Percentiles rank a stretch among this genome's conserved stretches.
Evolutionary conservation across 2,329 filamentous ascomycete species (phyloP).

Genomic region (Purpureocillium takamizusanense): DNA sequence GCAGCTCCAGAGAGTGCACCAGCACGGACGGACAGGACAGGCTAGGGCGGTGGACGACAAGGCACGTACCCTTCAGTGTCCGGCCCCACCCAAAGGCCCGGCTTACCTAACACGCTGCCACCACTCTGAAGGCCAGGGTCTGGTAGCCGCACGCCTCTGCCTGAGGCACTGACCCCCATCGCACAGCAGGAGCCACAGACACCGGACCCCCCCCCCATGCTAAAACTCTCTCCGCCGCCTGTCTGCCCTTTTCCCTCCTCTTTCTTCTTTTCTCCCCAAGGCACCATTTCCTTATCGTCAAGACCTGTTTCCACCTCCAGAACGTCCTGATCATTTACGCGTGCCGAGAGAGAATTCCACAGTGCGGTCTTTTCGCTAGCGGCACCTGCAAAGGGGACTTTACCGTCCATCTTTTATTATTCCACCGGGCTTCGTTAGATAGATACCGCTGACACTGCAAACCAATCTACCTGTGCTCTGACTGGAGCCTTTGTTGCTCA

Average conservation of each 20-base stretch:
- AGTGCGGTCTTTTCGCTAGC: slow-evolving; percentile 94
- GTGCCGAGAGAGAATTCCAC: slow-evolving; percentile 68
- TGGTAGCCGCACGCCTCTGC: too few species aligned
- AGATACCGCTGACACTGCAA: slow-evolving; percentile 76
- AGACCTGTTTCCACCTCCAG: slow-evolving; percentile 58
- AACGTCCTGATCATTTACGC: slow-evolving; percentile 82
- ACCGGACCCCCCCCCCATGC: too few species aligned
- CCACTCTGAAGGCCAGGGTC: too few species aligned
- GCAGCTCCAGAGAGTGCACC: not conserved
- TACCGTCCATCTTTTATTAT: slow-evolving; percentile 28
- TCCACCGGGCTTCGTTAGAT: slow-evolving; percentile 89
- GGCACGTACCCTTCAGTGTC: too few species aligned
- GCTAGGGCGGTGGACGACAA: too few species aligned
- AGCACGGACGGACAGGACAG: too few species aligned
- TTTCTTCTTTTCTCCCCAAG: slow-evolving; percentile 36
- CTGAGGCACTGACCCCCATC: slow-evolving; percentile 15
- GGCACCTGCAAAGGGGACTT: slow-evolving; percentile 57
- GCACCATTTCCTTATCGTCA: slow-evolving; percentile 96
- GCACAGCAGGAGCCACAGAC: slow-evolving; percentile 1
- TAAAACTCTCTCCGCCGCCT: slow-evolving; percentile 5
- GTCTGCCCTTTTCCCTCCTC: slow-evolving; percentile 13
- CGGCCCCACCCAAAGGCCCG: too few species aligned
- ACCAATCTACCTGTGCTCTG: not conserved
- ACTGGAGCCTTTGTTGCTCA: not conserved
- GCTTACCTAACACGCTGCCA: too few species aligned